A percentile compares a stretch with the other conserved stretches of the same genome.
Conservation (phyloP, 371 early-diverging fungal genomes). For the Mortierella sp. region DNA sequence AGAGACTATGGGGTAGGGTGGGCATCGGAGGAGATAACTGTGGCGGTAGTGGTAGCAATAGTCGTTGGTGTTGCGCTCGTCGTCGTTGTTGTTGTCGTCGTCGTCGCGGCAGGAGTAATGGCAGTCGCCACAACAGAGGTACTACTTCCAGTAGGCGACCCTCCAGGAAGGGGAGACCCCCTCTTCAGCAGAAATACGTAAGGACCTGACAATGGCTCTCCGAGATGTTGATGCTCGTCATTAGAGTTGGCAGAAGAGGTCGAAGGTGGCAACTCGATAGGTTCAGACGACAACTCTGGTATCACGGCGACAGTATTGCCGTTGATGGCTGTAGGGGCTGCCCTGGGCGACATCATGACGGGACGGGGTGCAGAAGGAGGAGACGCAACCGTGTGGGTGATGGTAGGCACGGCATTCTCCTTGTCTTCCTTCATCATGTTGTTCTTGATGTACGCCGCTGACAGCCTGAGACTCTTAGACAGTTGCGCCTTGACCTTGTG, state of each 20-base stretch:
- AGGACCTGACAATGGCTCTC: conserved; percentile 31
- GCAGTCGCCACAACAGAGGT: background rate
- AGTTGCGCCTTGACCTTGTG: conserved; percentile 47
- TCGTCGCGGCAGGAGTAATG: background rate
- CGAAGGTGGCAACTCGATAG: conserved; percentile 9
- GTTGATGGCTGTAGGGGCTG: background rate
- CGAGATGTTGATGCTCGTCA: background rate
- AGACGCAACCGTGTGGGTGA: conserved; percentile 19
- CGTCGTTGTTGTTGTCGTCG: background rate
- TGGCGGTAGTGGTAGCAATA: background rate
- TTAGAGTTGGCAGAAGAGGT: background rate
- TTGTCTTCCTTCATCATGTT: conserved; percentile 52
- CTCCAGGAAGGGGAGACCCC: conserved; percentile 6
- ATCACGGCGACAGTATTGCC: background rate
- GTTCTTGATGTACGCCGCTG: conserved; percentile 54
- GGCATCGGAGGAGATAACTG: background rate
- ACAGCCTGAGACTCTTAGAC: conserved; percentile 48
- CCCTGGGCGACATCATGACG: background rate
- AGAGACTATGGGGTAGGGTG: background rate
- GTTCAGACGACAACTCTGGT: background rate
- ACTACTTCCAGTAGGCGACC: background rate
- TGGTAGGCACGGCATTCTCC: conserved; percentile 19
- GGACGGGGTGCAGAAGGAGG: background rate
- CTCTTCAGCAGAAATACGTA: conserved; percentile 47
- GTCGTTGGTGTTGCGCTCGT: background rate